Evolutionary conservation across 495 filamentous ascomycete genomes (phyloP).

Genomic region (Lepraria neglecta): DNA sequence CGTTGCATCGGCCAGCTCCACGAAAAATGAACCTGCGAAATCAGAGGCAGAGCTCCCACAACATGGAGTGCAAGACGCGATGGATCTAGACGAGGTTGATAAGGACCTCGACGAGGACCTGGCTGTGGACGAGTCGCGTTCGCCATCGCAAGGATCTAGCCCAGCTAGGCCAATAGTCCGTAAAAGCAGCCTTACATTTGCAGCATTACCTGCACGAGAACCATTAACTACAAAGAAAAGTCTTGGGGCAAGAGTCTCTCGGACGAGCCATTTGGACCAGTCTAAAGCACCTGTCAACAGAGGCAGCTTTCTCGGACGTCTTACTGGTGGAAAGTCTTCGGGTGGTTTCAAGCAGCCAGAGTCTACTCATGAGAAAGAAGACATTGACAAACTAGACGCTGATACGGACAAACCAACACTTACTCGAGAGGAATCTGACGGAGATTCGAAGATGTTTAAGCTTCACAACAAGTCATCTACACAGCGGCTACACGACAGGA

Average conservation of each 20-base stretch:
- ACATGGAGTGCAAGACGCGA: slow-evolving; percentile 22
- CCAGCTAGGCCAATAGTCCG: slow-evolving; percentile 61
- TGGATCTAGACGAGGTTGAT: slow-evolving; percentile 26
- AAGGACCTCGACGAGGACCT: slow-evolving; percentile 46
- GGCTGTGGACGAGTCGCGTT: slow-evolving; percentile 45
- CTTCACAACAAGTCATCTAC: slow-evolving; percentile 84
- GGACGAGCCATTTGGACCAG: slow-evolving; percentile 74
- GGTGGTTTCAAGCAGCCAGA: slow-evolving; percentile 41
- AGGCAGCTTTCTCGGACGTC: slow-evolving; percentile 57
- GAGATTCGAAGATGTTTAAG: slow-evolving; percentile 40
- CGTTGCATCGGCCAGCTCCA: slow-evolving; percentile 24
- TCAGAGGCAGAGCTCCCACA: slow-evolving; percentile 15
- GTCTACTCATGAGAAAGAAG: slow-evolving; percentile 37
- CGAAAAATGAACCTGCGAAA: slow-evolving; percentile 18
- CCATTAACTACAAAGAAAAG: slow-evolving; percentile 74
- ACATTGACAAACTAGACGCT: slow-evolving; percentile 50
- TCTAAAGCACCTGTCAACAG: slow-evolving; percentile 39
- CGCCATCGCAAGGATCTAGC: slow-evolving; percentile 56
- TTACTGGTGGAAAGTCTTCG: slow-evolving; percentile 52
- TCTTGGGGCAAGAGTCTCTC: slow-evolving; percentile 64
- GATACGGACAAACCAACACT: slow-evolving; percentile 16
- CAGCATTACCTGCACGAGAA: slow-evolving; percentile 84
- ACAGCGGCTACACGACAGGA: slow-evolving; percentile 83
- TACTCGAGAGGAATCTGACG: slow-evolving; percentile 34
- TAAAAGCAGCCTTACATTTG: slow-evolving; percentile 91